Conservation (phyloP, 176 grass and related monocot species). For the Aechmea fasciata region DNA sequence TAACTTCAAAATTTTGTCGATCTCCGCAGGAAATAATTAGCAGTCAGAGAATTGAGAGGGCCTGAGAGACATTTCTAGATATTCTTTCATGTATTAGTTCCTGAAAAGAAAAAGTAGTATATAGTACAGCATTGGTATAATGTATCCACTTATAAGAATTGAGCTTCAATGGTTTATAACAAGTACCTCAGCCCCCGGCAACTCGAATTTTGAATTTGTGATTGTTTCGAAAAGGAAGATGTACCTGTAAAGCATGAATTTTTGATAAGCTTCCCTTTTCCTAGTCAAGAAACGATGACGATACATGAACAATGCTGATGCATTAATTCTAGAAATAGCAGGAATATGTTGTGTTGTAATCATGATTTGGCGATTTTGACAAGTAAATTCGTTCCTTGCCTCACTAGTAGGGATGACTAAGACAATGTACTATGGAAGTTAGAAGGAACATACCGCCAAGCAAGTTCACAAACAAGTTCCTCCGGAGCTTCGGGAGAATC, state of each 20-base stretch:
- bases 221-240: constrained; percentile 95
- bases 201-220: constrained; percentile 58
- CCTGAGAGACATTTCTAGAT: constrained; percentile 62
- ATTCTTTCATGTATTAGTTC: constrained; percentile 76
- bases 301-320: too few relatives aligned
- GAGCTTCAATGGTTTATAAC: constrained; percentile 1
- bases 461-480: constrained; percentile 78
- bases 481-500: constrained; percentile 91
- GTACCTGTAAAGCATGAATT: constrained; percentile 34
- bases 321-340: not conserved
- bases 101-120: constrained; percentile 31
- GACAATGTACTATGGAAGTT: not conserved
- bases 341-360: constrained; percentile 4
- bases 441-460: constrained; percentile 57
- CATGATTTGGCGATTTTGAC: not conserved
- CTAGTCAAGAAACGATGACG: too few relatives aligned
- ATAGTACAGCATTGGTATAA: constrained; percentile 7
- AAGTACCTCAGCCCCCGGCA: constrained; percentile 53
- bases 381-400: not conserved
- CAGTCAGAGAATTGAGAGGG: constrained; percentile 38
- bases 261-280: not conserved
- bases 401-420: not conserved
- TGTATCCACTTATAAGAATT: constrained; percentile 3
- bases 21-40: not conserved
- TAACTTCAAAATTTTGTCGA: too few relatives aligned